Evolutionary conservation across 331 rosid genomes (phyloP), one percentile per base, ranked within the genome.

Genomic region (Cydonia oblonga): DNA sequence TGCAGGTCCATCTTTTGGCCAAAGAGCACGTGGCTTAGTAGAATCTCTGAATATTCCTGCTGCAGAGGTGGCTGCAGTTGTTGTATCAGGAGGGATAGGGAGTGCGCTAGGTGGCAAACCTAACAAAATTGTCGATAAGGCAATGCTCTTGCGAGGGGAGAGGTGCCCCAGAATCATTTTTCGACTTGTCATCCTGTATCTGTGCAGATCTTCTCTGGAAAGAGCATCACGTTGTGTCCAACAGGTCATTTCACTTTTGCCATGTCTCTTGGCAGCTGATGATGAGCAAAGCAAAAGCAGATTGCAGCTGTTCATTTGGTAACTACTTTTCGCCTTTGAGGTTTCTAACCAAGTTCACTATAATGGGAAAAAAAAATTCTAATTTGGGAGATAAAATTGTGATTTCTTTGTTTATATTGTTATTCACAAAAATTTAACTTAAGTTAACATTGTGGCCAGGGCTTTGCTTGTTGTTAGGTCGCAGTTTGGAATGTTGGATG

Each of bases 31-130:
- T 68, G 98, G 92, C 77, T 87, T 93, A 72, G 97, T 93, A 58
- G 98, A 93, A 84, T 93, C 98, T 33, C 83, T 93, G 75, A 93
- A 93, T 84, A 91, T 91, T 88, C 98, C 98, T 70, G 98, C 97
- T 74, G 98, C 96, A 12, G 98, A 93, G 88, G 96, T 93, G 82
- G 98, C 98, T 80, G 97, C 98, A 60, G 98, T 84, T 80, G 98
- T 93, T 85, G 98, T 93, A 66, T 87, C 97, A 67, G 97, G 98
- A 75, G 98, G 98, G 46, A 89, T 93, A 68, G 81, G 98, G 83
- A 81, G 85, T 80, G 98, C 97, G 42, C 85, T 93, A 82, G 85
- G 84, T 80, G 91, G 92, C 73, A 93, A 91, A 78, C 88, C 91
- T 78, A 93, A 89, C 88, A 90, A 81, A 84, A 86, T 15, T 76